phyloP scores from a whole-genome alignment of 441 rosid genomes.

The Pelargonium australe region DNA sequence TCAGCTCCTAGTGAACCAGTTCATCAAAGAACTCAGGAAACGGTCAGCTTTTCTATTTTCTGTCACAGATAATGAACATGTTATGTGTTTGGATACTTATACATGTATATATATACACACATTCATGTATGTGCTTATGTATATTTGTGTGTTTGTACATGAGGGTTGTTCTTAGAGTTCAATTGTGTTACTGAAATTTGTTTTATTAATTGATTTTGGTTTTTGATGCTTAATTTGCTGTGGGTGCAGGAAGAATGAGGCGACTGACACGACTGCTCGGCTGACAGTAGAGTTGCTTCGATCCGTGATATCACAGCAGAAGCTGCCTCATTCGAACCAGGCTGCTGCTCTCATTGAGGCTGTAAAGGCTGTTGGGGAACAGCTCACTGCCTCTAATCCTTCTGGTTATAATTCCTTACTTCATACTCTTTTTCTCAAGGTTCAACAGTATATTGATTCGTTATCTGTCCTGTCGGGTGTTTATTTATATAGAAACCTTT shows the following conservation, averaged over 20 bases:
- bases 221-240: background rate
- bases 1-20: too few relatives aligned
- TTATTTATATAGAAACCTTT: too few relatives aligned
- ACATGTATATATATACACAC: too few relatives aligned
- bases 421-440: background rate
- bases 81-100: too few relatives aligned
- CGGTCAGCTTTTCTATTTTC: too few relatives aligned
- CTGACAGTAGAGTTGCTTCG: conserved; percentile 17
- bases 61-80: too few relatives aligned
- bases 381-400: background rate
- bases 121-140: too few relatives aligned
- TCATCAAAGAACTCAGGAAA: too few relatives aligned
- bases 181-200: background rate
- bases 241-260: conserved; percentile 17
- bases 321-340: background rate
- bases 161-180: background rate
- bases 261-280: conserved; percentile 13
- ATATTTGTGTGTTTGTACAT: too few relatives aligned
- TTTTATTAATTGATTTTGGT: background rate
- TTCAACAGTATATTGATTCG: background rate
- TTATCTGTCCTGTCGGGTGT: background rate
- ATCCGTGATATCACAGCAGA: conserved; percentile 17
- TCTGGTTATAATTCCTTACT: background rate
- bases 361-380: conserved; percentile 18
- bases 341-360: conserved; percentile 18